Conservation (phyloP, 2,329 filamentous ascomycete species). For the Podosphaera aphanis region DNA sequence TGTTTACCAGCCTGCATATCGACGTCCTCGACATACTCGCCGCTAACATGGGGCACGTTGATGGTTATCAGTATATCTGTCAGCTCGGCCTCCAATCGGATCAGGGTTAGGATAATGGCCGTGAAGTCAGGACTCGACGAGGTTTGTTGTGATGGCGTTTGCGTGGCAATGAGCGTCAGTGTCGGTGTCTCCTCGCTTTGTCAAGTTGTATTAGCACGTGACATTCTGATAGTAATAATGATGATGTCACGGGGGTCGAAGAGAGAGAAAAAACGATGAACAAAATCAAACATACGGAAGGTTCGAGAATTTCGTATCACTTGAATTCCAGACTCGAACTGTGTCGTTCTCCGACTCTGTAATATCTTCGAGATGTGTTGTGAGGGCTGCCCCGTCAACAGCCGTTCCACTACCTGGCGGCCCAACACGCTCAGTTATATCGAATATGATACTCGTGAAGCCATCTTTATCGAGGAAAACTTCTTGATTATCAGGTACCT, state of each 20-base stretch:
- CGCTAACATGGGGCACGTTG: conserved; percentile 65
- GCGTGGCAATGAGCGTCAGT: conserved; percentile 47
- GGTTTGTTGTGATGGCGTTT: conserved; percentile 20
- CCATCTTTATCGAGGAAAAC: conserved; percentile 68
- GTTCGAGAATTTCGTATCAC: conserved; percentile 32
- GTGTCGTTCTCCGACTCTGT: conserved; percentile 39
- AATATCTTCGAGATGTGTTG: conserved; percentile 45
- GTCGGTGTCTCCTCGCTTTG: conserved; percentile 29
- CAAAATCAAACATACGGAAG: conserved; percentile 17
- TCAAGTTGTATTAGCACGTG: conserved; percentile 6
- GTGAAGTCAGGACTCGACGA: conserved; percentile 31
- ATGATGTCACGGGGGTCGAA: background rate
- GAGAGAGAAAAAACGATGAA: background rate
- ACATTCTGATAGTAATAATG: background rate
- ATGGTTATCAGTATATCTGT: conserved; percentile 72
- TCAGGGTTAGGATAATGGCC: conserved; percentile 51
- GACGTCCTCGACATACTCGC: conserved; percentile 49
- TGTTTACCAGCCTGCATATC: conserved; percentile 40
- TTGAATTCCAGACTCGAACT: conserved; percentile 43
- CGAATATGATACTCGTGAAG: conserved; percentile 71
- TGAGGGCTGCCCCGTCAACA: conserved; percentile 45
- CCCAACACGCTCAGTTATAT: conserved; percentile 65
- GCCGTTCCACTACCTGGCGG: conserved; percentile 27
- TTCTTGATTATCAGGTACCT: conserved; percentile 75
- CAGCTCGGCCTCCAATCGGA: conserved; percentile 49